Evolutionary conservation across 2,329 filamentous ascomycete species (phyloP).

Genomic region (Myriosclerotinia scirpicola): DNA sequence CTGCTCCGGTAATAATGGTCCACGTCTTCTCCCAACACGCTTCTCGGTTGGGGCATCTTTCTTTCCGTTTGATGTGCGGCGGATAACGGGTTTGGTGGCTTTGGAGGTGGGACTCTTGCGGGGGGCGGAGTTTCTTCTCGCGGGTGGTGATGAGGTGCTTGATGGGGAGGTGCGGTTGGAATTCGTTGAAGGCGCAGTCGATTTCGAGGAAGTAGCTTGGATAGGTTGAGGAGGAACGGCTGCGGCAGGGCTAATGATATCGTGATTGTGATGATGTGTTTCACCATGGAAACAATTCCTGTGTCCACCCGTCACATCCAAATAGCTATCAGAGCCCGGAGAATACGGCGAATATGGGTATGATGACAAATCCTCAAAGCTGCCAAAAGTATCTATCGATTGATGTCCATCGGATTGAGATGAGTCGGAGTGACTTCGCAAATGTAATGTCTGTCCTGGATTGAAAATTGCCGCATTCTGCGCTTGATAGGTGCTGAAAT

Average conservation of each 20-base stretch:
- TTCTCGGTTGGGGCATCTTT: conserved; percentile 80
- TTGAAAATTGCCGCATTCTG: conserved; percentile 75
- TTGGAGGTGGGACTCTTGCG: conserved; percentile 66
- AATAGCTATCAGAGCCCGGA: conserved; percentile 73
- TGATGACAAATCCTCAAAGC: conserved; percentile 73
- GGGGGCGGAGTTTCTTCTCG: conserved; percentile 67
- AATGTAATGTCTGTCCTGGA: conserved; percentile 84
- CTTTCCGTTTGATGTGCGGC: conserved; percentile 74
- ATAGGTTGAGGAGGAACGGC: conserved; percentile 68
- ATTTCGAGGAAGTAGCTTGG: conserved; percentile 59
- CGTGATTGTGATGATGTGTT: conserved; percentile 49
- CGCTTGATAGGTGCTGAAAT: conserved; percentile 66
- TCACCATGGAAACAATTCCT: conserved; percentile 63
- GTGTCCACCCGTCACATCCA: conserved; percentile 55
- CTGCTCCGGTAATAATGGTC: conserved; percentile 88
- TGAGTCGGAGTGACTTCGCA: conserved; percentile 83
- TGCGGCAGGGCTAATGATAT: conserved; percentile 65
- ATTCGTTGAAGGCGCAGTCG: conserved; percentile 57
- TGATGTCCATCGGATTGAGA: conserved; percentile 71
- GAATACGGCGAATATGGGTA: conserved; percentile 76
- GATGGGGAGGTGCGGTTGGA: conserved; percentile 61
- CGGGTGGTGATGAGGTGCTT: conserved; percentile 58
- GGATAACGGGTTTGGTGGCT: conserved; percentile 79
- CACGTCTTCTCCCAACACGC: conserved; percentile 86
- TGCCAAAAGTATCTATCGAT: conserved; percentile 58